Base-by-base conservation (phyloP, 768 basidiomycete genomes). In the Xerocomus potaroensis region DNA sequence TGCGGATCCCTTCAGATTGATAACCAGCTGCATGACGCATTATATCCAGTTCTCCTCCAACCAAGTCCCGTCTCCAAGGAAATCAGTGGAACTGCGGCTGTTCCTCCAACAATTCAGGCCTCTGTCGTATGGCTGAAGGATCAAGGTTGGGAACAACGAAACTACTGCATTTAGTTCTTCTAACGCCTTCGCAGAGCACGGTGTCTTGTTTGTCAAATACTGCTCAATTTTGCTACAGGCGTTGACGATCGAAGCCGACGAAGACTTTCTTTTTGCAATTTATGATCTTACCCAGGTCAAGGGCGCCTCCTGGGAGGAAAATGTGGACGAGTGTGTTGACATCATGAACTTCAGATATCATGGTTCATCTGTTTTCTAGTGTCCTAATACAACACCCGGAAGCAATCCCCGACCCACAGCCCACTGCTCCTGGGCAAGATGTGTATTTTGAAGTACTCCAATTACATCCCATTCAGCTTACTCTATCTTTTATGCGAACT, bases 121-220 rank as follows among this genome's bases (percentile, higher is more conserved):
- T 93, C 92, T 3, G 72, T 94, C 3, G 82, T 91, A 43, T 84
- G 94, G 72, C 71, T 98, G 47, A 97, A 97, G 58, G 95, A 98
- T 61, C 81, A 91, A 76, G 90, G 95, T 91, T 51, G 59, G 18
- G 43, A 37, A 4, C 16, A 43, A 29, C 32, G 12, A 19, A 6
- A 22, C 14, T 32, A 33, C 16, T 5, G 2, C 18, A 7, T 31
- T 39, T 33, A 15, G 15, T 16, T 11, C 12, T 45, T 18, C 37
- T 41, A 4, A 53, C 5, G 5, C 14, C 12, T 37, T 40, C 11
- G 33, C 44, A 99, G 96, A 86, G n/a, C 96, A 98, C 54, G 96
- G 96, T 15, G 96, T 99, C 8, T 67, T 91, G n/a, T 98, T 96
- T 64, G 77, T 99, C 71, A 98, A 98, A 68, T 98, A 98, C 60